Percentiles rank a stretch among this genome's conserved stretches.
Conservation (phyloP, 345 rosid genomes). For the Nephelium lappaceum region DNA sequence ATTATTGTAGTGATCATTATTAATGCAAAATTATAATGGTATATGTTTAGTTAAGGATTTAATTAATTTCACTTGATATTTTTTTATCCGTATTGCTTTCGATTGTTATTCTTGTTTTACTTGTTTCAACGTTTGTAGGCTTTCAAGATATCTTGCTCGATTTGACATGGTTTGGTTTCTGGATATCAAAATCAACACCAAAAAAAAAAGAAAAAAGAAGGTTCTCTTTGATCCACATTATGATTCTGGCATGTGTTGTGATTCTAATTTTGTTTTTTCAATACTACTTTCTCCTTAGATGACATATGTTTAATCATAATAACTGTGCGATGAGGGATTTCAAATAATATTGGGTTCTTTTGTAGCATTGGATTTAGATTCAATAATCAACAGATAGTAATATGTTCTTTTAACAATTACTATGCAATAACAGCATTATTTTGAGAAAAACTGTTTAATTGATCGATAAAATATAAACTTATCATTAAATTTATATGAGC, state of each 20-base stretch:
- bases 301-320: background rate
- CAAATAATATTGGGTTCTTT: background rate
- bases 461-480: no score
- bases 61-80: background rate
- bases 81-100: background rate
- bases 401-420: no score
- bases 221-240: background rate
- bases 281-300: background rate
- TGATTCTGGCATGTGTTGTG: background rate
- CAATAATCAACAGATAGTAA: no score
- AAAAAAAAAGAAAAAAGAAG: no score
- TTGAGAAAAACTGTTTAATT: no score
- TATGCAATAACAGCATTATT: no score
- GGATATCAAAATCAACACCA: no score
- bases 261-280: background rate
- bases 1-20: background rate
- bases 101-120: constrained; percentile 17
- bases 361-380: background rate
- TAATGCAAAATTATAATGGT: background rate
- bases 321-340: background rate
- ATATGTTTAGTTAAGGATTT: background rate
- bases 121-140: constrained; percentile 6
- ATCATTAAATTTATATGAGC: no score
- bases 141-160: background rate
- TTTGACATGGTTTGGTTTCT: background rate